Evolutionary conservation across 179 eudicot genomes (phyloP).

Genomic region (Amaranthus tricolor): DNA sequence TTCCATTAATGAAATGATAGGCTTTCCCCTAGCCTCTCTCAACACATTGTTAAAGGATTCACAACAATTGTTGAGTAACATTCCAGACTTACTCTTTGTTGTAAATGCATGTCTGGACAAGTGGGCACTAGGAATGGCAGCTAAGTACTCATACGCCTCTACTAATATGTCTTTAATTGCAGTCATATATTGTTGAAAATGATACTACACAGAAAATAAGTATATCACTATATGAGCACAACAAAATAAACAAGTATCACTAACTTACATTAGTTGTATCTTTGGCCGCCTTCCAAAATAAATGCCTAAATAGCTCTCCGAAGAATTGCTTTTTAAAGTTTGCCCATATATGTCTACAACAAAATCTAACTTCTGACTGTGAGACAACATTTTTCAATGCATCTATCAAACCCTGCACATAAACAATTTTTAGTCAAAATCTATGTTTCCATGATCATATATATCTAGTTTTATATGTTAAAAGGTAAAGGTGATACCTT

Average conservation of each 20-base stretch:
- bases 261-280: neutral
- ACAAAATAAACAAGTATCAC: too few species aligned
- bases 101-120: slow-evolving; percentile 10
- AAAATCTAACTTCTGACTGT: too few species aligned
- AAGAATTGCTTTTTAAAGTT: neutral
- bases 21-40: neutral
- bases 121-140: neutral
- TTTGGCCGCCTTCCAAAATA: neutral
- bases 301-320: neutral
- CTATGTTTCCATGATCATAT: too few species aligned
- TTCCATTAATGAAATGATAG: slow-evolving; percentile 1
- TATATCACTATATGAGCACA: too few species aligned
- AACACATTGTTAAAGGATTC: neutral
- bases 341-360: neutral
- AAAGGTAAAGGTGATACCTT: too few species aligned
- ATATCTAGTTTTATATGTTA: too few species aligned
- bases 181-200: too few species aligned
- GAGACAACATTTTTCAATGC: neutral
- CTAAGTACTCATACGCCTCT: neutral
- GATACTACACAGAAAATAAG: too few species aligned
- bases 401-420: neutral
- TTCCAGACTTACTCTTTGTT: neutral
- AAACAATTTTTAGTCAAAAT: too few species aligned
- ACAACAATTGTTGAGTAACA: neutral
- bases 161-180: neutral